Conservation (phyloP, 768 basidiomycete species). For the Leccinum truebloodii region DNA sequence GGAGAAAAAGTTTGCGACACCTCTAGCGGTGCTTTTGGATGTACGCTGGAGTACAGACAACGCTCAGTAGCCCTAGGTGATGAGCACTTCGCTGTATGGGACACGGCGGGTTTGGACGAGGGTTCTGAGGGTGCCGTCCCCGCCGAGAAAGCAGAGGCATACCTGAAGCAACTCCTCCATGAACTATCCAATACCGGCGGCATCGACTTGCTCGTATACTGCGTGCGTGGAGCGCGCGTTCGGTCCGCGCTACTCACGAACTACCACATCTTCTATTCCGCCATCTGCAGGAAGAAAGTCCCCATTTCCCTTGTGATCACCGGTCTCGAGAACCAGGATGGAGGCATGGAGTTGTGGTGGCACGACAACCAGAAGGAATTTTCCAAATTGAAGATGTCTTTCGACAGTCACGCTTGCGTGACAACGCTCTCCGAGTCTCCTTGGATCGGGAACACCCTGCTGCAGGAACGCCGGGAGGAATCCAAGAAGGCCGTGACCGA, state of each 20-base stretch:
- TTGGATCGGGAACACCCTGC: conserved; percentile 7
- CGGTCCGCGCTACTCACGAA: conserved; percentile 36
- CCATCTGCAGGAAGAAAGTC: conserved; percentile 41
- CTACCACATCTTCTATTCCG: conserved; percentile 40
- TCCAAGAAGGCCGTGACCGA: conserved; percentile 25
- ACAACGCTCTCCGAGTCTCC: conserved; percentile 27
- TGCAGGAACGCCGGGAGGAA: conserved; percentile 21
- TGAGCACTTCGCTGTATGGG: conserved; percentile 31
- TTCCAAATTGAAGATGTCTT: conserved; percentile 25
- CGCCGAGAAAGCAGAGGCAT: conserved; percentile 31
- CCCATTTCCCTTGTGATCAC: conserved; percentile 43
- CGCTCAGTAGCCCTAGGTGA: conserved; percentile 24
- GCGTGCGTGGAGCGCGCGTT: conserved; percentile 41
- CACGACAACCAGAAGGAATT: conserved; percentile 25
- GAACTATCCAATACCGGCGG: conserved; percentile 36
- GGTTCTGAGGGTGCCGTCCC: conserved; percentile 27
- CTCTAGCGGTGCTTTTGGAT: conserved; percentile 36
- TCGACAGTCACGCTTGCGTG: conserved; percentile 34
- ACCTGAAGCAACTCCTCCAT: conserved; percentile 37
- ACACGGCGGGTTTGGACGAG: conserved; percentile 37
- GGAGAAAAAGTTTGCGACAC: conserved; percentile 26
- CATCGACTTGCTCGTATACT: conserved; percentile 42
- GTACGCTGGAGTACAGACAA: conserved; percentile 34
- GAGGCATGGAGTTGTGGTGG: conserved; percentile 38
- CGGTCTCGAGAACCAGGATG: conserved; percentile 40